Conservation (phyloP, 805 yeast species). For the Candida oleophila region DNA sequence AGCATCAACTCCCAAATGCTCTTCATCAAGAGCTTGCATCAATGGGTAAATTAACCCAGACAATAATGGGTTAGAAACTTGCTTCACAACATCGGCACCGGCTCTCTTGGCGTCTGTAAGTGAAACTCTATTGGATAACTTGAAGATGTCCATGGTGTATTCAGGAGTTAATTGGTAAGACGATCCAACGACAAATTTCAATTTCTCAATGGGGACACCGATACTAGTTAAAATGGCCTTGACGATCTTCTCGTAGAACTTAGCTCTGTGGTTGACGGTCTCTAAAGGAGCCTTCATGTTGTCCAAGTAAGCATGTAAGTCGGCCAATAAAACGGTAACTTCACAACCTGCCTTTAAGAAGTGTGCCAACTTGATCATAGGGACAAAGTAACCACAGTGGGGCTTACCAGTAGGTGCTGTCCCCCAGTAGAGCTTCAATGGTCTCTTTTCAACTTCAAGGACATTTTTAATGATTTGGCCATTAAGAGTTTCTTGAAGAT, state of each 20-base stretch:
- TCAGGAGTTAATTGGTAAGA: slow-evolving; percentile 79
- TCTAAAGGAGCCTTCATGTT: slow-evolving; percentile 98
- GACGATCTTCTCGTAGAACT: slow-evolving; percentile 80
- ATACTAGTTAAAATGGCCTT: slow-evolving; percentile 84
- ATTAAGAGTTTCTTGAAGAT: slow-evolving; percentile 89
- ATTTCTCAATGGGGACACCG: slow-evolving; percentile 87
- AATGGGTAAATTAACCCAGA: slow-evolving; percentile 95
- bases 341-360: slow-evolving; percentile 95
- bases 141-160: slow-evolving; percentile 88
- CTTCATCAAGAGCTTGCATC: slow-evolving; percentile 98
- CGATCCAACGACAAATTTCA: slow-evolving; percentile 82
- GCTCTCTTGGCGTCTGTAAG: slow-evolving; percentile 98
- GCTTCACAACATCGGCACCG: slow-evolving; percentile 99
- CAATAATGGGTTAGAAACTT: slow-evolving; percentile 89
- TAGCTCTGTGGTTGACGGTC: slow-evolving; percentile 83
- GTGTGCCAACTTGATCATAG: slow-evolving; percentile 95
- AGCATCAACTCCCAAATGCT: slow-evolving; percentile 81
- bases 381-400: slow-evolving; percentile 97
- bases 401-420: slow-evolving; percentile 99
- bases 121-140: slow-evolving; percentile 77
- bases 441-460: slow-evolving; percentile 76
- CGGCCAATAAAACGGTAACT: slow-evolving; percentile 88
- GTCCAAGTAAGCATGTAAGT: slow-evolving; percentile 93
- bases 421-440: slow-evolving; percentile 94
- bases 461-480: slow-evolving; percentile 83